Conservation (phyloP, 169 alveolate species). For the Plasmodium yoelii region DNA sequence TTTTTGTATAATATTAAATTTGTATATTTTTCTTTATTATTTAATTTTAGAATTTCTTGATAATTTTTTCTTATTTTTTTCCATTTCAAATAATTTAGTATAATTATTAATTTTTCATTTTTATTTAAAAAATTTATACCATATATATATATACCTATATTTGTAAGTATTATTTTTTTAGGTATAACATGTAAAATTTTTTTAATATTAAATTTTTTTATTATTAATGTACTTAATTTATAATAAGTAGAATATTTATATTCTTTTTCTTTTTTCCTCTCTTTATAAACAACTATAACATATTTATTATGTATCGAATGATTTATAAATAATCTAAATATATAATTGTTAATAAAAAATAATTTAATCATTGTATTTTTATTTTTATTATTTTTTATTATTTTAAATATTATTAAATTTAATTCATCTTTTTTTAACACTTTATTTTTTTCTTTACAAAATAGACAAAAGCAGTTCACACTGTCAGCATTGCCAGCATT, state of each 20-base stretch:
- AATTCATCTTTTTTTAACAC: constrained; percentile 29
- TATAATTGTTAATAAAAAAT: constrained; percentile 44
- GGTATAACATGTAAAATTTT: constrained; percentile 23
- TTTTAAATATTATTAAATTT: constrained; percentile 22
- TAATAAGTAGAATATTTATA: constrained; percentile 2
- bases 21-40: constrained; percentile 19
- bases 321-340: constrained; percentile 40
- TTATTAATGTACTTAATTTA: constrained; percentile 17
- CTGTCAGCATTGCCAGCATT: constrained; percentile 6
- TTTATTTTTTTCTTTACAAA: constrained; percentile 17
- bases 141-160: constrained; percentile 28
- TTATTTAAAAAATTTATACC: constrained; percentile 24
- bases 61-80: constrained; percentile 34
- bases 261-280: background rate
- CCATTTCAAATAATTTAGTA: constrained; percentile 52
- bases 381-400: constrained; percentile 53
- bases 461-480: constrained; percentile 29
- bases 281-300: background rate
- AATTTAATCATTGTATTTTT: constrained; percentile 30
- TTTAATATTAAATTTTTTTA: constrained; percentile 13
- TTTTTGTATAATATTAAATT: constrained; percentile 12
- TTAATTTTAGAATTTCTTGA: constrained; percentile 35
- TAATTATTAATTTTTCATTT: constrained; percentile 21
- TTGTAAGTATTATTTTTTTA: constrained; percentile 18
- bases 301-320: constrained; percentile 31